phyloP scores from a whole-genome alignment of 352 stramenopile species.

The Globisporangium carolinianum region DNA sequence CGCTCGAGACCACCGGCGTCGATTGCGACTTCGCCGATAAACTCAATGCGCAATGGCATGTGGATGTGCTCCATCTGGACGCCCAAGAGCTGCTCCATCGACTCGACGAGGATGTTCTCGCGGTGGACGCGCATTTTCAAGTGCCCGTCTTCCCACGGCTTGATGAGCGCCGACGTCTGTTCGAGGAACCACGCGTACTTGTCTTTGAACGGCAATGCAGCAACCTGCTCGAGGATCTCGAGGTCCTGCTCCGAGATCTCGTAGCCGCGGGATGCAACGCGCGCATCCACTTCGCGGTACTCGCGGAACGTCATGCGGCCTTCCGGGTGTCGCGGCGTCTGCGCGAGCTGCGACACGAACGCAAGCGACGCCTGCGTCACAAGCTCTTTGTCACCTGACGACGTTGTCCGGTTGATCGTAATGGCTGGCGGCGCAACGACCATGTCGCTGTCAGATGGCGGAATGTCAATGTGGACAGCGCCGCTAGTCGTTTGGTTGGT shows the following conservation, averaged over 20 bases:
- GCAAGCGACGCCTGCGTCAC: conserved; percentile 77
- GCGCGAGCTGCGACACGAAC: conserved; percentile 80
- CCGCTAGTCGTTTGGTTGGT: not conserved
- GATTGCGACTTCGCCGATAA: conserved; percentile 85
- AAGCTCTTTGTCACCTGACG: conserved; percentile 45
- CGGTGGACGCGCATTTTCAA: conserved; percentile 83
- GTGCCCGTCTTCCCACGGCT: conserved; percentile 79
- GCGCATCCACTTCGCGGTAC: conserved; percentile 81
- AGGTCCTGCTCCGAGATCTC: conserved; percentile 85
- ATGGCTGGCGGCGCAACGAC: conserved; percentile 24
- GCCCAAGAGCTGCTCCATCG: conserved; percentile 76
- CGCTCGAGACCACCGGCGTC: conserved; percentile 86
- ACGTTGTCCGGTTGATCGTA: not conserved
- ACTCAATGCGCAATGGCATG: conserved; percentile 85
- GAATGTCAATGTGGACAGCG: conserved; percentile 34
- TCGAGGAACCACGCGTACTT: conserved; percentile 86
- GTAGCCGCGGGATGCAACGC: conserved; percentile 77
- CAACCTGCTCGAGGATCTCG: conserved; percentile 82
- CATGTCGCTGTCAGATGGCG: conserved; percentile 32
- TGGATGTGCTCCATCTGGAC: conserved; percentile 86
- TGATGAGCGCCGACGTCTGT: conserved; percentile 77
- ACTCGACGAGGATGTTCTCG: conserved; percentile 80
- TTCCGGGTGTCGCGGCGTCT: conserved; percentile 74
- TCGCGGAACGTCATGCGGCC: conserved; percentile 87
- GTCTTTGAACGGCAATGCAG: conserved; percentile 80